Percentiles rank a stretch among this genome's conserved stretches.
phyloP scores from a whole-genome alignment of 768 basidiomycete genomes.

The Rhodotorula sphaerocarpa region DNA sequence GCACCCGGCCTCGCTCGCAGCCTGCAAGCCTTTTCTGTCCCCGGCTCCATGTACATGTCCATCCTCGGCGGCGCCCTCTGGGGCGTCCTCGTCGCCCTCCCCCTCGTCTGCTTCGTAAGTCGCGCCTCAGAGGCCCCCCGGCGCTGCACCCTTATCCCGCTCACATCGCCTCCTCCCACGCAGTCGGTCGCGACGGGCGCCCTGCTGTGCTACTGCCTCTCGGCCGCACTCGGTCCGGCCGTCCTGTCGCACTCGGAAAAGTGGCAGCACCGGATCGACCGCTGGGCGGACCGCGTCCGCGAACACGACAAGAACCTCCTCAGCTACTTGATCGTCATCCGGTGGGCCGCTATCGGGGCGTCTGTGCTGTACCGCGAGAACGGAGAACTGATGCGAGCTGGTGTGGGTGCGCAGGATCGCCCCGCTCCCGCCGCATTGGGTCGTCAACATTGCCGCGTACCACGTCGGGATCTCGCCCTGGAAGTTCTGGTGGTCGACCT shows the following conservation, averaged over 20 bases:
- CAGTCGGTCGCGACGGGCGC: constrained; percentile 82
- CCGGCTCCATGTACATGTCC: constrained; percentile 45
- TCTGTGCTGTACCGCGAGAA: too few relatives aligned
- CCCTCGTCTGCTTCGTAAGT: constrained; percentile 69
- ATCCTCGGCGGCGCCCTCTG: constrained; percentile 87
- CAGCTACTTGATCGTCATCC: constrained; percentile 82
- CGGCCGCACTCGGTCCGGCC: constrained; percentile 83
- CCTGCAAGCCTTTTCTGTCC: constrained; percentile 90
- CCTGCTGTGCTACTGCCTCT: constrained; percentile 83
- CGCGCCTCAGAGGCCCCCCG: not conserved
- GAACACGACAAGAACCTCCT: constrained; percentile 75
- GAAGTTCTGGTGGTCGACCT: constrained; percentile 83
- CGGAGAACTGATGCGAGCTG: too few relatives aligned
- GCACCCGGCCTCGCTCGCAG: constrained; percentile 46
- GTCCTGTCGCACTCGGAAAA: constrained; percentile 76
- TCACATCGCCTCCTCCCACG: too few relatives aligned
- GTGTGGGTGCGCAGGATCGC: too few relatives aligned
- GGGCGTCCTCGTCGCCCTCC: constrained; percentile 76
- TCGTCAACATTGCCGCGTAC: constrained; percentile 83
- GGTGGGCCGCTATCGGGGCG: constrained; percentile 36
- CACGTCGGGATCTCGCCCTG: constrained; percentile 79
- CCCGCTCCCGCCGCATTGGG: constrained; percentile 85
- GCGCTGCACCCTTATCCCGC: too few relatives aligned
- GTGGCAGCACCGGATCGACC: constrained; percentile 73
- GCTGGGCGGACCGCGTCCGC: constrained; percentile 68